A percentile compares a stretch with the other conserved stretches of the same genome.
Conservation (phyloP, 129 eudicot species). For the Mikania micrantha region DNA sequence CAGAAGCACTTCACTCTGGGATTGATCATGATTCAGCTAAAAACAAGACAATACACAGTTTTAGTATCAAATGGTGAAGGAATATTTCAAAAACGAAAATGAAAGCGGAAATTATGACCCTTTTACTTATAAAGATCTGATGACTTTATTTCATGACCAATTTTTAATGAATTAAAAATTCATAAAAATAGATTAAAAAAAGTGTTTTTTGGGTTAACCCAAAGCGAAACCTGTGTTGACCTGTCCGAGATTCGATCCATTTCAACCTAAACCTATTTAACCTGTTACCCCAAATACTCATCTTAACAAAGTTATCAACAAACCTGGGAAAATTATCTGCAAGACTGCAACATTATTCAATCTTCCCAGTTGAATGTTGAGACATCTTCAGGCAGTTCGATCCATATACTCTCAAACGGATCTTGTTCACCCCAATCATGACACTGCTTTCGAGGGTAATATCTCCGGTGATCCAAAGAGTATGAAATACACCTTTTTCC, state of each 20-base stretch:
- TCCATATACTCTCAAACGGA: conserved; percentile 93
- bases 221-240: background rate
- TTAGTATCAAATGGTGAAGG: conserved; percentile 1
- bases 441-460: conserved; percentile 74
- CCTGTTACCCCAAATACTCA: background rate
- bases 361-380: conserved; percentile 42
- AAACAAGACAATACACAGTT: conserved; percentile 10
- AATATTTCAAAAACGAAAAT: background rate
- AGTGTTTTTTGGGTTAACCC: background rate
- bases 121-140: background rate
- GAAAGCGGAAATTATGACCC: background rate
- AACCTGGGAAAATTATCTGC: conserved; percentile 26
- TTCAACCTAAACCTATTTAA: background rate
- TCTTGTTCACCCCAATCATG: conserved; percentile 96
- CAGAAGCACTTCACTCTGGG: conserved; percentile 1
- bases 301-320: background rate
- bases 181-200: background rate
- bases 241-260: background rate
- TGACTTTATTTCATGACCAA: background rate
- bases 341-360: conserved; percentile 13
- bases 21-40: conserved; percentile 4
- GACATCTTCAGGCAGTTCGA: conserved; percentile 73
- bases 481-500: conserved; percentile 82
- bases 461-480: conserved; percentile 63
- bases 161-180: background rate